Percentiles rank a stretch among this genome's conserved stretches.
These are phyloP conservation scores for Starmerella stigmatis DNA, from an alignment of 805 yeast genomes.

Conservation along the genomic window DNA sequence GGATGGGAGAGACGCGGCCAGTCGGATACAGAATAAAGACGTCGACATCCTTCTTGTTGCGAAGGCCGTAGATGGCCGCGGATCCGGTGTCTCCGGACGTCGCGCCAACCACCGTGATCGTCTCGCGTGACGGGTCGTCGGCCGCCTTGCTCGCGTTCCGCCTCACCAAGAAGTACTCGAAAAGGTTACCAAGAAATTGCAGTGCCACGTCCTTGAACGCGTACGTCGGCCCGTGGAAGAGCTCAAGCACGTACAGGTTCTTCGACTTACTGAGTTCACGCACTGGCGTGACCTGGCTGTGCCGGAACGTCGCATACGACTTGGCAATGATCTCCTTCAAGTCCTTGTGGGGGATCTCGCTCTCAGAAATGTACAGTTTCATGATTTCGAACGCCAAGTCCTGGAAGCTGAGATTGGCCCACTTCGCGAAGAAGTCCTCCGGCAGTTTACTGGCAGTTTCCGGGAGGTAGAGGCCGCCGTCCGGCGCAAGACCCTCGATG, in stretches of 20 bases:
- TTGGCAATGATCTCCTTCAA: constrained; percentile 49
- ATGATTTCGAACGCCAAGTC: constrained; percentile 81
- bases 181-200: constrained; percentile 93
- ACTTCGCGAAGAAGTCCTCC: constrained; percentile 44
- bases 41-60: constrained; percentile 95
- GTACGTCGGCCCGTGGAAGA: constrained; percentile 98
- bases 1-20: constrained; percentile 94
- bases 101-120: constrained; percentile 95
- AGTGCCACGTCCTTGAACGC: constrained; percentile 98
- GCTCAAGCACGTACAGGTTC: constrained; percentile 66
- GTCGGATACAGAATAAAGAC: constrained; percentile 95
- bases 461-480: constrained; percentile 93
- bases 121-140: constrained; percentile 50
- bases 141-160: constrained; percentile 45
- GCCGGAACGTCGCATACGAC: constrained; percentile 86
- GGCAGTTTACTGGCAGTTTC: constrained; percentile 63
- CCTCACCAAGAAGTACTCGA: constrained; percentile 80
- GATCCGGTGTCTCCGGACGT: constrained; percentile 99
- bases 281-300: constrained; percentile 80
- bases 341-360: constrained; percentile 65
- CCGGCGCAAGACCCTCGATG: constrained; percentile 75
- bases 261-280: constrained; percentile 44
- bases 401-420: constrained; percentile 70
- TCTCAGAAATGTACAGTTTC: constrained; percentile 60
- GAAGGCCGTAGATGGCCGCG: constrained; percentile 95